phyloP scores from a whole-genome alignment of 768 basidiomycete genomes.

The Tricholomella constricta region DNA sequence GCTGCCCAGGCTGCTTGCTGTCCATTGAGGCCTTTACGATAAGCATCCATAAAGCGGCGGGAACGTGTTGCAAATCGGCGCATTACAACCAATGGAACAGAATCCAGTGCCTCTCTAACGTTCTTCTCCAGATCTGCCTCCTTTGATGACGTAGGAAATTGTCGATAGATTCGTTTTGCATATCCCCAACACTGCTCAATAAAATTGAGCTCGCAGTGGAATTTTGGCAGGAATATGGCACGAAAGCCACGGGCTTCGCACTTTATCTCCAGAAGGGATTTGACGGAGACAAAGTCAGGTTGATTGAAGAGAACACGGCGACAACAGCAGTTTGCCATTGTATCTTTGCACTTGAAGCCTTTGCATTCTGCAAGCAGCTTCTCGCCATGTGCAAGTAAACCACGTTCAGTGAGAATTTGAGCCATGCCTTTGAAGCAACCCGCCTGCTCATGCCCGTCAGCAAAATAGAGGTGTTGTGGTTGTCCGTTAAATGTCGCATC shows the following conservation, averaged over 20 bases:
- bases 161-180: constrained; percentile 28
- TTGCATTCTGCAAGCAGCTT: no score
- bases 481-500: background rate
- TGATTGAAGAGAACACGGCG: no score
- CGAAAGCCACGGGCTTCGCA: no score
- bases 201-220: no score
- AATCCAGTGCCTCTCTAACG: constrained; percentile 25
- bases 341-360: no score
- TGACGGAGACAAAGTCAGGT: no score
- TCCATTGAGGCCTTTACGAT: constrained; percentile 18
- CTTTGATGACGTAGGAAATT: constrained; percentile 18
- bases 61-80: constrained; percentile 29
- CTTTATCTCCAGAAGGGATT: no score
- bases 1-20: no score
- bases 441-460: background rate
- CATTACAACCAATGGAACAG: constrained; percentile 27
- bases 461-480: background rate
- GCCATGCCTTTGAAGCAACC: constrained; percentile 16
- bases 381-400: no score
- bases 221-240: no score
- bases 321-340: no score
- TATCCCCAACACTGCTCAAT: constrained; percentile 36
- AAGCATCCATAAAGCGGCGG: constrained; percentile 23
- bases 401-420: constrained; percentile 8
- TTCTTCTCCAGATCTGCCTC: constrained; percentile 35